Percentiles rank a stretch among this genome's conserved stretches.
These are phyloP conservation scores for Oryza coarctata DNA, from an alignment of 176 grass and related monocot species.

Conservation along the genomic window DNA sequence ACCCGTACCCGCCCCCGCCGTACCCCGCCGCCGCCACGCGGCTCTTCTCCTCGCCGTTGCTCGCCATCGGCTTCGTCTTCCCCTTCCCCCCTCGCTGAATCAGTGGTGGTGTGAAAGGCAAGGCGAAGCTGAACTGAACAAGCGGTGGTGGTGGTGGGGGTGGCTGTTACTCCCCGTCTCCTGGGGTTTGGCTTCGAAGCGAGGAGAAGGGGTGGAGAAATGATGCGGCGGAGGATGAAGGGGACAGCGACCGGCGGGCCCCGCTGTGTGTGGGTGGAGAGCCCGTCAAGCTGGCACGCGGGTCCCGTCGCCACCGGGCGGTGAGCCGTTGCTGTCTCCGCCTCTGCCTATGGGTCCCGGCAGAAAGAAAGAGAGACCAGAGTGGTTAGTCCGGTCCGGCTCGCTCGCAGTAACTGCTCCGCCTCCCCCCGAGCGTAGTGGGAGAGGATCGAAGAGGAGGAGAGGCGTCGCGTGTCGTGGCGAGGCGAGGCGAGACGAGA, in stretches of 20 bases:
- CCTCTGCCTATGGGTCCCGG: not conserved
- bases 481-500: conserved; percentile 34
- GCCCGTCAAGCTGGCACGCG: conserved; percentile 28
- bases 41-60: conserved; percentile 45
- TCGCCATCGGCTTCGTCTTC: conserved; percentile 16
- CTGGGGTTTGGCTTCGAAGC: conserved; percentile 52
- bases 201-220: not conserved
- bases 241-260: not conserved
- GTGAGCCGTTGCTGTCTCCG: conserved; percentile 43
- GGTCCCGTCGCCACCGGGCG: conserved; percentile 33
- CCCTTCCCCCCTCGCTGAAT: not conserved
- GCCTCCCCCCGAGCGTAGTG: not conserved
- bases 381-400: not conserved
- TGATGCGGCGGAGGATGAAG: not conserved
- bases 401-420: conserved; percentile 12
- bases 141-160: not conserved
- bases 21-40: conserved; percentile 33
- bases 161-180: not conserved
- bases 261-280: conserved; percentile 8
- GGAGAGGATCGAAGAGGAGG: too few relatives aligned
- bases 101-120: conserved; percentile 38
- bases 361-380: not conserved
- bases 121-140: not conserved
- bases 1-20: conserved; percentile 29
- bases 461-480: not conserved